Base-by-base conservation (phyloP, 2,329 filamentous ascomycete species). In the Lasiodiplodia sp. region DNA sequence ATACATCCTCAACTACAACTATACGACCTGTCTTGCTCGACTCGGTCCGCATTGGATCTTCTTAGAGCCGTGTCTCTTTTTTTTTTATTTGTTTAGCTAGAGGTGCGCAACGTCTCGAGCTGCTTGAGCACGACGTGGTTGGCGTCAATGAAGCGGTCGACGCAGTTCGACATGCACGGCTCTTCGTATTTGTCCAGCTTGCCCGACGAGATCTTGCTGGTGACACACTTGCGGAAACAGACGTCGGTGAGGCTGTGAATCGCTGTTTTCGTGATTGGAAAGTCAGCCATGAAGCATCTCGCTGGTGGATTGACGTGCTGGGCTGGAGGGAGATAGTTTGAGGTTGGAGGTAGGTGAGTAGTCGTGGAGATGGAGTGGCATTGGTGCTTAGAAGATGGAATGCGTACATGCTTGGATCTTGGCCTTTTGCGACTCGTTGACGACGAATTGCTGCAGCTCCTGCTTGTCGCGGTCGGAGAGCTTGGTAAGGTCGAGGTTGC, bases 221-320 rank as follows among this genome's bases (percentile, higher is more conserved):
- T 91, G 70, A 97, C 86, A 85, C 96, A 99, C 84, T 97, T 98
- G 78, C 90, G 93, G 90, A 94, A 99, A 87, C 96, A 99, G 70
- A 92, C 88, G 75, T 96, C 91, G 53, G 88, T 89, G 44, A 91
- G 82, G 72, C 82, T 82, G 80, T 91, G 89, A 69, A 91, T 87
- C n/a, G 85, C 89, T 89, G 66, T 31, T n/a, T 18, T 44, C 5
- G 40, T n/a, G 2, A 10, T 34, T 8, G 31, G 21, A 40, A 38
- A 25, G 40, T 38, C 31, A 37, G 62, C 21, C 34, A 77, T 79
- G 71, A 75, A 18, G 6, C 18, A 18, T n/a, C 14, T 16, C 14
- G 5, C 14, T 18, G 40, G 1, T n/a, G 5, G 16, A n/a, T n/a
- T 44, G 14, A 18, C 40, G 40, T 16, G 40, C 18, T n/a, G 40